Evolutionary conservation across 106 monocot species (phyloP).

Genomic region (Dioscorea dumetorum): DNA sequence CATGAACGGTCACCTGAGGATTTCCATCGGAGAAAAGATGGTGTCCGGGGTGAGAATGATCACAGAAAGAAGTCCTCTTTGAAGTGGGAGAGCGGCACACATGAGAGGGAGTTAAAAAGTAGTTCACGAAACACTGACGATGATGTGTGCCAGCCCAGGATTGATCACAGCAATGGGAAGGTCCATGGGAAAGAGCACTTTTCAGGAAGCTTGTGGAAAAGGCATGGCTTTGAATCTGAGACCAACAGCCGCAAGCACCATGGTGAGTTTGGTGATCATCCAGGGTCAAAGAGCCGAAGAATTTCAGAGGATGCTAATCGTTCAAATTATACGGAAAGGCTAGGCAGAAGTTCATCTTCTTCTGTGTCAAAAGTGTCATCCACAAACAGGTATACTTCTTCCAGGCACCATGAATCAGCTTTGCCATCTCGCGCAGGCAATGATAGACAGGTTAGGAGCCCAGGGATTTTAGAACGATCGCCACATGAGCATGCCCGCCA

Average conservation of each 20-base stretch:
- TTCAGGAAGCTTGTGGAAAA: slow-evolving; percentile 28
- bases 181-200: slow-evolving; percentile 29
- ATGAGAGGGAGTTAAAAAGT: slow-evolving; percentile 24
- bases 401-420: slow-evolving; percentile 29
- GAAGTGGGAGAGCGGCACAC: slow-evolving; percentile 13
- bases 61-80: slow-evolving; percentile 31
- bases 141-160: slow-evolving; percentile 33
- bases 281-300: slow-evolving; percentile 46
- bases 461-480: slow-evolving; percentile 21
- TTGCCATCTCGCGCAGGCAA: slow-evolving; percentile 23
- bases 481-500: slow-evolving; percentile 28
- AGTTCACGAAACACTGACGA: slow-evolving; percentile 26
- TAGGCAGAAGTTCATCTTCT: slow-evolving; percentile 19
- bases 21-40: slow-evolving; percentile 27
- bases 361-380: slow-evolving; percentile 26
- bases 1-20: slow-evolving; percentile 16
- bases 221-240: slow-evolving; percentile 33
- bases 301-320: slow-evolving; percentile 39
- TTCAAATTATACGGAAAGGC: slow-evolving; percentile 32
- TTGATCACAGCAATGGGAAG: slow-evolving; percentile 54
- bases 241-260: slow-evolving; percentile 29
- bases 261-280: slow-evolving; percentile 24
- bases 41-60: slow-evolving; percentile 18
- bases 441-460: slow-evolving; percentile 42
- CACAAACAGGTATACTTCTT: slow-evolving; percentile 28